Conservation (phyloP, 371 early-diverging fungal genomes). For the Mucor circinelloides region DNA sequence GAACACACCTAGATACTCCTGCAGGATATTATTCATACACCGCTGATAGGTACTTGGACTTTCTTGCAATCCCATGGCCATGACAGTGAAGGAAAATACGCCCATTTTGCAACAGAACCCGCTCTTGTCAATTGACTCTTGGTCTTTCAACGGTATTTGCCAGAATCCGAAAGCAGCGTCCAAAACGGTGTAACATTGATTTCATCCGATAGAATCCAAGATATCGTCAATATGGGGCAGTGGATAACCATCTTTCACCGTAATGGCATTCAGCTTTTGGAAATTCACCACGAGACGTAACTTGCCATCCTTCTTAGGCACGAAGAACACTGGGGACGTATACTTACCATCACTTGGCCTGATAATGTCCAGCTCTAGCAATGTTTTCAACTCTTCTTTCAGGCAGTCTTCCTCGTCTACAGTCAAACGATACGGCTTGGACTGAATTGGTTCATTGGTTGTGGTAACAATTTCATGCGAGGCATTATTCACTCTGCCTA, state of each 20-base stretch:
- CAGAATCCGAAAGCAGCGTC: conserved; percentile 40
- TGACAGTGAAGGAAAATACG: conserved; percentile 46
- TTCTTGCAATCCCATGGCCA: conserved; percentile 52
- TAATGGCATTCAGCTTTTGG: conserved; percentile 39
- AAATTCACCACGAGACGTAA: conserved; percentile 37
- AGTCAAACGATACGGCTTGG: conserved; percentile 10
- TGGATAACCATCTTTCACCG: conserved; percentile 37
- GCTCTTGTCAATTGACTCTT: conserved; percentile 41
- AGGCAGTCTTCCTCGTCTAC: conserved; percentile 18
- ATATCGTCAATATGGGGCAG: conserved; percentile 44
- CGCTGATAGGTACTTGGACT: conserved; percentile 51
- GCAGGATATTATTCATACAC: conserved; percentile 32
- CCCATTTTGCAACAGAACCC: conserved; percentile 56
- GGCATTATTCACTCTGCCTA: neutral
- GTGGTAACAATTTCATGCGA: neutral
- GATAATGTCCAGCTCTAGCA: conserved; percentile 17
- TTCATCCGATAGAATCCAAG: conserved; percentile 25
- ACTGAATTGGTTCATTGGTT: neutral
- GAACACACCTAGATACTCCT: conserved; percentile 21
- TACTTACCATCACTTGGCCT: conserved; percentile 9
- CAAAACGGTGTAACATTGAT: neutral
- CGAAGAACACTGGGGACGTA: conserved; percentile 46
- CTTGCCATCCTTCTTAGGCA: conserved; percentile 45
- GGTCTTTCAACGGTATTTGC: conserved; percentile 32
- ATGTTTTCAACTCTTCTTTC: conserved; percentile 6